Evolutionary conservation across 1,284 basidiomycete genomes (phyloP).

Genomic region (Ganoderma multipileum): DNA sequence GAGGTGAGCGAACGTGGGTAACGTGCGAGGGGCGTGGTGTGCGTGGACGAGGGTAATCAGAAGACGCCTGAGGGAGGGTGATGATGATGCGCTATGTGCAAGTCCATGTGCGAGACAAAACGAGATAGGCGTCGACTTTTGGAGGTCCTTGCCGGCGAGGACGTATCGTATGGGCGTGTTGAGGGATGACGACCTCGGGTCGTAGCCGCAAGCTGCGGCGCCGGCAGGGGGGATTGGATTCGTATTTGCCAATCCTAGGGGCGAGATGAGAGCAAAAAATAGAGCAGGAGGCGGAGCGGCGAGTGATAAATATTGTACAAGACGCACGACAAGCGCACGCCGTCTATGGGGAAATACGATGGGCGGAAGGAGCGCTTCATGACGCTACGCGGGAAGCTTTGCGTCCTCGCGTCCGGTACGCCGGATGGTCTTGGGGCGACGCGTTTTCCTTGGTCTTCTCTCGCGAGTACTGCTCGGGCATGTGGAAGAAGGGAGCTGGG

Average conservation of each 20-base stretch:
- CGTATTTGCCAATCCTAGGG: conserved; percentile 32
- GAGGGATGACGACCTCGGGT: conserved; percentile 23
- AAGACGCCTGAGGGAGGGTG: conserved; percentile 15
- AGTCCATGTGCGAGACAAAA: conserved; percentile 29
- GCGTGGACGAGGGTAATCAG: conserved; percentile 11
- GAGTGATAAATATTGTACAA: conserved; percentile 33
- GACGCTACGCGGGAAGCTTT: conserved; percentile 35
- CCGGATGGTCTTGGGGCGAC: conserved; percentile 36
- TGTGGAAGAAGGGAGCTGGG: conserved; percentile 26
- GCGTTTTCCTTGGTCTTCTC: conserved; percentile 28
- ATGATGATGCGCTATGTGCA: conserved; percentile 30
- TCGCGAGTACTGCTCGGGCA: conserved; percentile 26
- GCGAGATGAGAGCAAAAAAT: conserved; percentile 24
- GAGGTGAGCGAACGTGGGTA: conserved; percentile 14
- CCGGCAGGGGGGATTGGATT: conserved; percentile 31
- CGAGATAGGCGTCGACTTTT: conserved; percentile 30
- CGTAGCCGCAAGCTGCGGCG: conserved; percentile 21
- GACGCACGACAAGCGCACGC: conserved; percentile 23
- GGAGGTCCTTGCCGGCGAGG: conserved; percentile 27
- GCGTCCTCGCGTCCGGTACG: conserved; percentile 40
- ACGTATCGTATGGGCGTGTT: conserved; percentile 10
- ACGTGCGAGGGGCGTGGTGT: conserved; percentile 1
- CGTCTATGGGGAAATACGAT: conserved; percentile 24
- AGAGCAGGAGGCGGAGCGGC: conserved; percentile 19
- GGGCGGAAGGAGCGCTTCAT: conserved; percentile 25